phyloP scores from a whole-genome alignment of 495 filamentous ascomycete genomes.

The Tetracladium marchalianum region DNA sequence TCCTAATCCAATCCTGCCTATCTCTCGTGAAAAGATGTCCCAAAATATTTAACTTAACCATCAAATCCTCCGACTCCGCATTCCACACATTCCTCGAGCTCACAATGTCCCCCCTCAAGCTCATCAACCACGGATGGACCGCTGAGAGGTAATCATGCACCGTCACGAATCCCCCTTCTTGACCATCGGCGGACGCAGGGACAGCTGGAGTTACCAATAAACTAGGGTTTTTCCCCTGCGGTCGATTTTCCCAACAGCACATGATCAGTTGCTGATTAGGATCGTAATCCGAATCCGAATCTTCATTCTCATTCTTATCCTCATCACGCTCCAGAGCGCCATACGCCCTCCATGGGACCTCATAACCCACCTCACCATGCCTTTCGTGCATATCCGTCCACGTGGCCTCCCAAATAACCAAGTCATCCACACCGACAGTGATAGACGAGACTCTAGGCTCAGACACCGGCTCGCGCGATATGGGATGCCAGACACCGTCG shows the following conservation, averaged over 20 bases:
- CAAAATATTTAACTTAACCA: not conserved
- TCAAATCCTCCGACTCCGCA: not conserved
- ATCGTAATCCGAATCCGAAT: constrained; percentile 10
- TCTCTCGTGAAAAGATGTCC: too few relatives aligned
- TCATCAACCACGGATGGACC: constrained; percentile 20
- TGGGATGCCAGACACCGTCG: constrained; percentile 14
- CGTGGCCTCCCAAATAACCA: constrained; percentile 13
- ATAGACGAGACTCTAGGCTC: constrained; percentile 20
- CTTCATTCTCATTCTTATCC: not conserved
- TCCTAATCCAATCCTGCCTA: too few relatives aligned
- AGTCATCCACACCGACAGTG: constrained; percentile 6
- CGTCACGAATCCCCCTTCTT: constrained; percentile 13
- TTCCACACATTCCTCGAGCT: not conserved
- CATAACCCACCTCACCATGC: too few relatives aligned
- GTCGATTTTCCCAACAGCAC: constrained; percentile 15
- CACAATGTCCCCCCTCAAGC: constrained; percentile 16
- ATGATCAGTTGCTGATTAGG: constrained; percentile 8
- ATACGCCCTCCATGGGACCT: too few relatives aligned
- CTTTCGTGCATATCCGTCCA: constrained; percentile 4
- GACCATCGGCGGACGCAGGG: not conserved
- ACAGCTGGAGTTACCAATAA: constrained; percentile 6
- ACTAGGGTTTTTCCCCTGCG: constrained; percentile 8
- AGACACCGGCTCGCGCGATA: constrained; percentile 13
- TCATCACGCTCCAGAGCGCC: too few relatives aligned
- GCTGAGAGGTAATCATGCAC: constrained; percentile 18